A percentile compares a stretch with the other conserved stretches of the same genome.
These are phyloP conservation scores for Candida nonsorbophila DNA, from an alignment of 805 yeast species.

Conservation along the genomic window DNA sequence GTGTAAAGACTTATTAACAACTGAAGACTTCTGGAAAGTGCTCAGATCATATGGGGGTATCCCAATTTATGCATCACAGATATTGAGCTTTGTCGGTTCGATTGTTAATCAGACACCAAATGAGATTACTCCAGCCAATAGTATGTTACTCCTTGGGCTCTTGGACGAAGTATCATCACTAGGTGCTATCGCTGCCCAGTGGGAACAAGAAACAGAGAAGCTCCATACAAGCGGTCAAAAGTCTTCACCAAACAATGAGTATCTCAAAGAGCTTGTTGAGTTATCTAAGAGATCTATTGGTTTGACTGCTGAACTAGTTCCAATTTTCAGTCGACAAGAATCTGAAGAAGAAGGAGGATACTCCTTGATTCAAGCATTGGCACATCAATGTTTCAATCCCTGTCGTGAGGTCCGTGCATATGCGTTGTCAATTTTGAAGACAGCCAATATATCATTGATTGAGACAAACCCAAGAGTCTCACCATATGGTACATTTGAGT, in stretches of 20 bases:
- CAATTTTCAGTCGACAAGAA: constrained; percentile 23
- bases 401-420: constrained; percentile 68
- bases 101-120: constrained; percentile 26
- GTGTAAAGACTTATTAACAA: constrained; percentile 29
- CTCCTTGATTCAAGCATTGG: constrained; percentile 74
- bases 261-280: constrained; percentile 48
- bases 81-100: constrained; percentile 45
- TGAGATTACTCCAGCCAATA: constrained; percentile 45
- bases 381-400: constrained; percentile 87
- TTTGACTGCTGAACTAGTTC: constrained; percentile 50
- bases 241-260: constrained; percentile 20
- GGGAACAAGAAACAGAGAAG: constrained; percentile 59
- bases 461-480: constrained; percentile 31
- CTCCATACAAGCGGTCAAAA: neutral
- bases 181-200: constrained; percentile 74
- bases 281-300: constrained; percentile 58
- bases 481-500: constrained; percentile 58
- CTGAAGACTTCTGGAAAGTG: constrained; percentile 49
- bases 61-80: constrained; percentile 33
- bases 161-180: constrained; percentile 76
- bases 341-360: constrained; percentile 38
- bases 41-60: constrained; percentile 45
- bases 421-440: constrained; percentile 60
- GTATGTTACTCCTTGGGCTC: constrained; percentile 62
- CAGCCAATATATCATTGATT: constrained; percentile 39